These are phyloP conservation scores for Basipetospora chlamydospora DNA, from an alignment of 2,329 filamentous ascomycete genomes.

Conservation along the genomic window DNA sequence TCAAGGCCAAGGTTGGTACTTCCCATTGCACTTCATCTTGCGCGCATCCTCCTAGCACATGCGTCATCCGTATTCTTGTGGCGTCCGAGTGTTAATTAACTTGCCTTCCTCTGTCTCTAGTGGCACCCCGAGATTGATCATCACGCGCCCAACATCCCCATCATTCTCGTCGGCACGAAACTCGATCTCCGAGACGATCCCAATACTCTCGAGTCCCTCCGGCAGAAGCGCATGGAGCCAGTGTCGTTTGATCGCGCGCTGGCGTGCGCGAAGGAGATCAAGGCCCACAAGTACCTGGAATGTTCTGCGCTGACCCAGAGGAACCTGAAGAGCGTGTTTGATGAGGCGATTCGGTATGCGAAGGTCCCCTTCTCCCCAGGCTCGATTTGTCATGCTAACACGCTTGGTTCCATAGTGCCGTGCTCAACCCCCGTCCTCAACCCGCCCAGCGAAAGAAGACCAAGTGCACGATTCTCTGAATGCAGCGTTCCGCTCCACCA, in stretches of 20 bases:
- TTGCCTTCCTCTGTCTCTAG: slow-evolving; percentile 31
- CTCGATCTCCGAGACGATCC: slow-evolving; percentile 86
- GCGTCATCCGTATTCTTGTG: too few species aligned
- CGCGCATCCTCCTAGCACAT: too few species aligned
- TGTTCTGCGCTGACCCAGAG: slow-evolving; percentile 94
- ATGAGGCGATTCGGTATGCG: slow-evolving; percentile 88
- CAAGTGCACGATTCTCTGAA: slow-evolving; percentile 57
- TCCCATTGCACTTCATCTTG: too few species aligned
- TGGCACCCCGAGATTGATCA: slow-evolving; percentile 98
- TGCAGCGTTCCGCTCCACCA: neutral
- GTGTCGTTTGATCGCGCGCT: slow-evolving; percentile 89
- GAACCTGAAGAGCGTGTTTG: slow-evolving; percentile 96
- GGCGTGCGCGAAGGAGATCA: slow-evolving; percentile 81
- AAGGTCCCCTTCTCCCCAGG: neutral
- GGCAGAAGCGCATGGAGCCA: slow-evolving; percentile 91
- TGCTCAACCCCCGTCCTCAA: slow-evolving; percentile 52
- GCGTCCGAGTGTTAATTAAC: too few species aligned
- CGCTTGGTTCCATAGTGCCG: slow-evolving; percentile 38
- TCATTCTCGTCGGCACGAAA: slow-evolving; percentile 95
- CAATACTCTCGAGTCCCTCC: slow-evolving; percentile 64
- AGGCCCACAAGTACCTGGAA: slow-evolving; percentile 92
- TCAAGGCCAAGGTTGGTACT: slow-evolving; percentile 83
- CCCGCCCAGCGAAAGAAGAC: slow-evolving; percentile 44
- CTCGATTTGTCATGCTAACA: neutral
- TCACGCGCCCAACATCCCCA: slow-evolving; percentile 86